phyloP scores from a whole-genome alignment of 1,284 basidiomycete species.

The Malassezia cuniculi region DNA sequence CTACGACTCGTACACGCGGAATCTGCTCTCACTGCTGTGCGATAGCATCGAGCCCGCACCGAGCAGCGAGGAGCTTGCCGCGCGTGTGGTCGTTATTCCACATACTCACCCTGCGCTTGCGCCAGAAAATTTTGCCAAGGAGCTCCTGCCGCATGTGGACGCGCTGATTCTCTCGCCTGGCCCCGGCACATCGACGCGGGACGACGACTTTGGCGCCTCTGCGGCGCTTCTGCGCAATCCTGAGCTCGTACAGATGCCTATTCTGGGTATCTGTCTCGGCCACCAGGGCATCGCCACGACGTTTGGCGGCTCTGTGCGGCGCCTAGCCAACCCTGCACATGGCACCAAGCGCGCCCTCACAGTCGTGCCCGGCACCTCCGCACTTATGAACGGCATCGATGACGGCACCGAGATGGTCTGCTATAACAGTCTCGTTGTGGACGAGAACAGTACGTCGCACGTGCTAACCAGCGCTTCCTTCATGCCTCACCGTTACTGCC shows the following conservation, averaged over 20 bases:
- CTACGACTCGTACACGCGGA: conserved; percentile 43
- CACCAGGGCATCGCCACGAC: conserved; percentile 75
- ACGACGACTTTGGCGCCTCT: conserved; percentile 32
- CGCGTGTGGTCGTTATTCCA: conserved; percentile 26
- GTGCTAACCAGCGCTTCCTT: conserved; percentile 44
- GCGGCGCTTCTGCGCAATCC: conserved; percentile 22
- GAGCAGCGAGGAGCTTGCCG: conserved; percentile 5
- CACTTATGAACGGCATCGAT: conserved; percentile 54
- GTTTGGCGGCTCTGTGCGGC: conserved; percentile 53
- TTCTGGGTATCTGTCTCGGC: conserved; percentile 81
- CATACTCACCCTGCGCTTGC: too few relatives aligned
- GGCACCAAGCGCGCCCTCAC: conserved; percentile 24
- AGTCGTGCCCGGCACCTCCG: neutral
- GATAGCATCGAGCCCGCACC: conserved; percentile 1
- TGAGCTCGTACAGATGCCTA: conserved; percentile 50
- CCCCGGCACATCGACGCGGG: conserved; percentile 29
- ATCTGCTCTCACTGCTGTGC: conserved; percentile 29
- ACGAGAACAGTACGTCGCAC: conserved; percentile 31
- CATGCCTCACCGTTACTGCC: conserved; percentile 48
- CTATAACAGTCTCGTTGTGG: conserved; percentile 55
- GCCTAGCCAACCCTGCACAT: conserved; percentile 24
- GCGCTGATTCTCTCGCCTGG: conserved; percentile 40
- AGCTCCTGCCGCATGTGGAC: conserved; percentile 34
- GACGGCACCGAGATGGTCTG: conserved; percentile 60
- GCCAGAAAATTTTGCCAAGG: conserved; percentile 14